A percentile compares a stretch with the other conserved stretches of the same genome.
Conservation (phyloP, 768 basidiomycete species). For the Termitomyces sp. region DNA sequence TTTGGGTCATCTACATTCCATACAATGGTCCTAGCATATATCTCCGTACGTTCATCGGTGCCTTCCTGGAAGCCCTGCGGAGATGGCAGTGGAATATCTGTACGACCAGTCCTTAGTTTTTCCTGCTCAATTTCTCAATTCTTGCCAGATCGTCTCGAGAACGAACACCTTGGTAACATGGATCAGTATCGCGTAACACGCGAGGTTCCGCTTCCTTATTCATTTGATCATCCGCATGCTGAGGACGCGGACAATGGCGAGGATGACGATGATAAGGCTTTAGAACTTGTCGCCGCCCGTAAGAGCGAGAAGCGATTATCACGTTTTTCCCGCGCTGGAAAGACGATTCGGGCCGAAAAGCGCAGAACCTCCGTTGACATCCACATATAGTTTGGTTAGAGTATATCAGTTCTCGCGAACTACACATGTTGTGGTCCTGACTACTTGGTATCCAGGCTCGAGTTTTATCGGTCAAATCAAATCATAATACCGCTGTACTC, state of each 20-base stretch:
- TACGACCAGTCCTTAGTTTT: slow-evolving; percentile 29
- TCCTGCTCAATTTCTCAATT: neutral
- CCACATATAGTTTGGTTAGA: neutral
- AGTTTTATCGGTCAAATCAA: too few relatives aligned
- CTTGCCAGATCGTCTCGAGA: slow-evolving; percentile 69
- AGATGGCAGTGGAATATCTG: slow-evolving; percentile 93
- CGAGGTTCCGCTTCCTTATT: slow-evolving; percentile 82
- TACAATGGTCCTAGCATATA: slow-evolving; percentile 36
- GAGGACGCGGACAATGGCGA: slow-evolving; percentile 41
- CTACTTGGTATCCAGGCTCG: neutral
- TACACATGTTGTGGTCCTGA: neutral
- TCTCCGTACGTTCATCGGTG: slow-evolving; percentile 62
- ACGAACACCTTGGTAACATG: slow-evolving; percentile 90
- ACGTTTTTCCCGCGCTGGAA: neutral
- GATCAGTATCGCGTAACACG: slow-evolving; percentile 88
- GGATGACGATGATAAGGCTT: slow-evolving; percentile 20
- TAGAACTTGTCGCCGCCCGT: slow-evolving; percentile 1
- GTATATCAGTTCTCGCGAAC: neutral
- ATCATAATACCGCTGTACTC: too few relatives aligned
- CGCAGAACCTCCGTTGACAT: neutral
- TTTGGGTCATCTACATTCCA: slow-evolving; percentile 79
- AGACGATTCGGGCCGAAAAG: neutral
- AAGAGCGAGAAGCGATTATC: neutral
- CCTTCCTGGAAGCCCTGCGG: slow-evolving; percentile 68
- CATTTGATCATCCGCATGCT: slow-evolving; percentile 43